Percentiles rank a stretch among this genome's conserved stretches.
Conservation (phyloP, 805 yeast genomes). For the Candida silvicultrix region DNA sequence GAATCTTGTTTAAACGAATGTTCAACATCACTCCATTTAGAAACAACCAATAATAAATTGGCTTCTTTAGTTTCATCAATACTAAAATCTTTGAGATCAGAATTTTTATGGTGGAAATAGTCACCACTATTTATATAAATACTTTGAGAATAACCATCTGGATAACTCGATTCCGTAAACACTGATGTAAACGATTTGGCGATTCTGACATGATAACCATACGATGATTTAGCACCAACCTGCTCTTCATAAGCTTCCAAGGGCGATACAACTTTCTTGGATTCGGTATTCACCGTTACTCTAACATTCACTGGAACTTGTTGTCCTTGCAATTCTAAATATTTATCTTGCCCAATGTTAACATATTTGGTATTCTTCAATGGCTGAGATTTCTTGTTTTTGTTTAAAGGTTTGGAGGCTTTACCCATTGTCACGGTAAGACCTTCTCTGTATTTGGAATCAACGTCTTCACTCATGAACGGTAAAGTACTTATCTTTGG, state of each 20-base stretch:
- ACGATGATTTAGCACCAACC: slow-evolving; percentile 52
- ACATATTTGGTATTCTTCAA: slow-evolving; percentile 62
- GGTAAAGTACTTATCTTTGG: slow-evolving; percentile 75
- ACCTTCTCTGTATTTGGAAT: slow-evolving; percentile 58
- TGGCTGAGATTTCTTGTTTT: slow-evolving; percentile 43
- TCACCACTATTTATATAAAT: slow-evolving; percentile 65
- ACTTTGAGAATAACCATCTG: slow-evolving; percentile 65
- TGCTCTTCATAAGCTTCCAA: slow-evolving; percentile 57
- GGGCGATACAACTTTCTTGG: slow-evolving; percentile 62
- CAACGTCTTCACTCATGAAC: slow-evolving; percentile 44
- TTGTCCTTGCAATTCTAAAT: slow-evolving; percentile 50
- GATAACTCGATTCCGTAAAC: slow-evolving; percentile 62
- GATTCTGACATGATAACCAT: slow-evolving; percentile 71
- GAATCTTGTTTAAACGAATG: slow-evolving; percentile 47
- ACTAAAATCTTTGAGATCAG: slow-evolving; percentile 16
- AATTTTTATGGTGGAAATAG: slow-evolving; percentile 36
- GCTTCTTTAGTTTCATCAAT: slow-evolving; percentile 18
- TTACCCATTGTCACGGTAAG: slow-evolving; percentile 34
- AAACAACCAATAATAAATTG: slow-evolving; percentile 47
- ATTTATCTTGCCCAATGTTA: slow-evolving; percentile 61
- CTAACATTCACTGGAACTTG: slow-evolving; percentile 73
- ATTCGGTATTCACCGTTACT: slow-evolving; percentile 69
- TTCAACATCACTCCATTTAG: slow-evolving; percentile 55
- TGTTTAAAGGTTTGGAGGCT: slow-evolving; percentile 22
- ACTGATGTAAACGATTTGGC: slow-evolving; percentile 54